phyloP scores from a whole-genome alignment of 352 stramenopile genomes.

The Phytopythium delawarense region DNA sequence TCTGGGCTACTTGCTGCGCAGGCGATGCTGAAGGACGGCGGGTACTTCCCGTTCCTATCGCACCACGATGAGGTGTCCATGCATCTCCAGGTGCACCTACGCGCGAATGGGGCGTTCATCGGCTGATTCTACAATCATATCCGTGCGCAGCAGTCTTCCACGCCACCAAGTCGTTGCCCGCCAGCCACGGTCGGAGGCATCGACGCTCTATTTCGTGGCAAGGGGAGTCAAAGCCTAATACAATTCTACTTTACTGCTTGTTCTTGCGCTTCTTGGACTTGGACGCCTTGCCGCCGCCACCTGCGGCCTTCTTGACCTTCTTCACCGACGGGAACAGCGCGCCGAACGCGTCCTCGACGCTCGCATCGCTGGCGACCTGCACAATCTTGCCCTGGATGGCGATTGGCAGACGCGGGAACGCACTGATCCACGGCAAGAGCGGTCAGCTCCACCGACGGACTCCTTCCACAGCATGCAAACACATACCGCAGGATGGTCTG shows the following conservation, averaged over 20 bases:
- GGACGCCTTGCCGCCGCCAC: constrained; percentile 8
- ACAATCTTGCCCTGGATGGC: constrained; percentile 40
- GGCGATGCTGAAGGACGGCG: constrained; percentile 63
- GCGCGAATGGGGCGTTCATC: constrained; percentile 45
- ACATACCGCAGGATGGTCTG: constrained; percentile 63
- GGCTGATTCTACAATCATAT: constrained; percentile 13
- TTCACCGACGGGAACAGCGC: constrained; percentile 35
- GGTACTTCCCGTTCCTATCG: constrained; percentile 70
- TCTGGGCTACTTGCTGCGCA: constrained; percentile 9
- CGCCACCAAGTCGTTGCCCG: not conserved
- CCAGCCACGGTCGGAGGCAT: not conserved
- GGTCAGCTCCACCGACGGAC: not conserved
- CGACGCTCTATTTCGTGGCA: not conserved
- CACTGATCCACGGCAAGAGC: constrained; percentile 16
- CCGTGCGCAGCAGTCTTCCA: not conserved
- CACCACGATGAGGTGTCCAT: constrained; percentile 73
- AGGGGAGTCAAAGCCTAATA: not conserved
- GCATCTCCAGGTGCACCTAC: constrained; percentile 71
- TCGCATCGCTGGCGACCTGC: constrained; percentile 37
- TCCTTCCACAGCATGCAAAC: not conserved
- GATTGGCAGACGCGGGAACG: constrained; percentile 53
- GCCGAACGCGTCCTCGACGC: constrained; percentile 38
- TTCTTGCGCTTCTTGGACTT: constrained; percentile 33
- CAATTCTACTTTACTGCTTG: constrained; percentile 19
- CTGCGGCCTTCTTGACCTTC: constrained; percentile 5